Base-by-base conservation (phyloP, 2,329 filamentous ascomycete genomes). In the Trichoderma lentiforme region DNA sequence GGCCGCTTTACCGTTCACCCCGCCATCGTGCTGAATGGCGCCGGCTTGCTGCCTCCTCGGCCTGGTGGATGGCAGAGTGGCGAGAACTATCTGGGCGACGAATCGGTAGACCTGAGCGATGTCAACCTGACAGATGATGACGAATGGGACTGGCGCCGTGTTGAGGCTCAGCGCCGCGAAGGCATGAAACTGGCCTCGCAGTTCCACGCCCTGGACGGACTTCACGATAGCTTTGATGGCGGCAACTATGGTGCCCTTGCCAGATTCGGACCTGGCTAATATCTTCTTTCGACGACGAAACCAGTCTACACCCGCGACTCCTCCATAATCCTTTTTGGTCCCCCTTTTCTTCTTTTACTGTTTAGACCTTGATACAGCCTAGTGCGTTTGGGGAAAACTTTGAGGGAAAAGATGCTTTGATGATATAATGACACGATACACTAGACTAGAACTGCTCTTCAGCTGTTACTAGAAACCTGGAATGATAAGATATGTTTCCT, bases 1-100 rank as follows among this genome's bases (percentile, higher is more conserved):
- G 93, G 92, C 1, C 86, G 95, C 28, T 85, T 96, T 77, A 98
- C 95, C 0, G 89, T 98, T 4, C 90, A 95, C 74, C 95, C 96
- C 0, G 92, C 94, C 75, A 86, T 92, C 61, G 85, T 95, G 8
- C 85, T 98, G 30, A 85, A 88, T 57, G 88, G 91, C 43, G 91
- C 91, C 64, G 90, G 90, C 1, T 84, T 98, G 79, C 83, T 98
- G 65, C 96, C 96, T 0, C 83, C 87, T 71, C 86, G 90, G 62
- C 93, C 94, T 0, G 90, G 87, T 12, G 91, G 90, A 26, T 91
- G 89, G 89, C 82, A 83, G 7, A 78, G 82, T 67, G 84, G 84
- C 18, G 82, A 83, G 34, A 79, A 81, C 56, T 84, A 83, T 60
- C 78, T 83, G 34, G 83, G 82, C 30, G 79, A 81, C 53, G 78